These are phyloP conservation scores for Forsythia suspensa DNA, from an alignment of 257 asterid genomes.

Conservation along the genomic window DNA sequence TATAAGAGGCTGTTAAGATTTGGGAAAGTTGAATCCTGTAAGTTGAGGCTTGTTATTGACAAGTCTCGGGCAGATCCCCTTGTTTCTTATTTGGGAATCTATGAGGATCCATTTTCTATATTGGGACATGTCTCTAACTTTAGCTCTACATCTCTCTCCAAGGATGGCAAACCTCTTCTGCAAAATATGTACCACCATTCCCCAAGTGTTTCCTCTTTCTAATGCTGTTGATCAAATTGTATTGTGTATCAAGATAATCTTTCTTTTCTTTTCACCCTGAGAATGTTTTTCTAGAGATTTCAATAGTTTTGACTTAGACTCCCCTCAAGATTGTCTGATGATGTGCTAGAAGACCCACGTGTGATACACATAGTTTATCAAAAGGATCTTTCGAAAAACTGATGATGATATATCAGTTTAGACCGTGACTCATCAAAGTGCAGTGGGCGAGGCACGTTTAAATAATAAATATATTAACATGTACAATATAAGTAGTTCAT, in stretches of 20 bases:
- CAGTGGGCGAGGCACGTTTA: not conserved
- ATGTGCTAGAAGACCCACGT: not conserved
- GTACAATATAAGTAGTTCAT: not conserved
- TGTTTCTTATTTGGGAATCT: constrained; percentile 64
- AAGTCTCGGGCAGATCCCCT: constrained; percentile 62
- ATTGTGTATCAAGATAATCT: not conserved
- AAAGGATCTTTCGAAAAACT: not conserved
- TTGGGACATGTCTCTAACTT: constrained; percentile 22
- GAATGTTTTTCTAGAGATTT: not conserved
- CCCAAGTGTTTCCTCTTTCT: constrained; percentile 22
- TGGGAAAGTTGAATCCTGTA: constrained; percentile 40
- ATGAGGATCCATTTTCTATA: constrained; percentile 60
- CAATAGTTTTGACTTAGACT: not conserved
- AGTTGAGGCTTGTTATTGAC: constrained; percentile 58
- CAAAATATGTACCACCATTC: constrained; percentile 24
- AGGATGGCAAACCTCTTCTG: constrained; percentile 32
- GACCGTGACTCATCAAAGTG: too few relatives aligned
- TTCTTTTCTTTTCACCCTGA: not conserved
- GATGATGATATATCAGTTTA: too few relatives aligned
- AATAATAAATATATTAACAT: not conserved
- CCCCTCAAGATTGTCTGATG: not conserved
- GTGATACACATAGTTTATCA: not conserved
- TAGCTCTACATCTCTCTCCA: constrained; percentile 20
- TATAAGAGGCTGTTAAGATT: constrained; percentile 70
- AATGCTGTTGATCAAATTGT: not conserved